phyloP scores from a whole-genome alignment of 2,329 filamentous ascomycete genomes.

The Tolypocladium amazonense region DNA sequence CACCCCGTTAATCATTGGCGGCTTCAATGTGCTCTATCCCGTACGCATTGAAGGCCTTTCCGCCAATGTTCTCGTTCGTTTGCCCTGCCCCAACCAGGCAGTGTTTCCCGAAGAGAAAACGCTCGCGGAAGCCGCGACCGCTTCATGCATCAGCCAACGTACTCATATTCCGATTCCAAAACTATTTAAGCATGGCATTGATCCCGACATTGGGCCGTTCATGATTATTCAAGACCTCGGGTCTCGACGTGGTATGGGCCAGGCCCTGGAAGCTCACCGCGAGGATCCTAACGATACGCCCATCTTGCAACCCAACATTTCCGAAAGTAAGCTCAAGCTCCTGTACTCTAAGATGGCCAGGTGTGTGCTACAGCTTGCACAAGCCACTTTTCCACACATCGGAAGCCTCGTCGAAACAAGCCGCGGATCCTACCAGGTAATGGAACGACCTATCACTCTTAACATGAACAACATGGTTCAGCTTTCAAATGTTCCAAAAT shows the following conservation, averaged over 20 bases:
- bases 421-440: constrained; percentile 14
- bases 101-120: constrained; percentile 13
- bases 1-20: constrained; percentile 13
- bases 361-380: constrained; percentile 27
- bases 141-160: constrained; percentile 5
- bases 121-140: constrained; percentile 12
- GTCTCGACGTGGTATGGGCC: constrained; percentile 8
- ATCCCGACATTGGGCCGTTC: constrained; percentile 11
- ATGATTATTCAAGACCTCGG: constrained; percentile 12
- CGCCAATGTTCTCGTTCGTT: constrained; percentile 8
- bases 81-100: constrained; percentile 11
- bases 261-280: constrained; percentile 8
- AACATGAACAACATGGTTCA: constrained; percentile 30
- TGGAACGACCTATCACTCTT: constrained; percentile 24
- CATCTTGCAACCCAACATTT: constrained; percentile 15
- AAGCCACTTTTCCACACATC: constrained; percentile 23
- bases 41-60: no score
- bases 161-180: constrained; percentile 8
- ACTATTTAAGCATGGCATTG: constrained; percentile 10
- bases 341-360: constrained; percentile 25
- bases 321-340: constrained; percentile 15
- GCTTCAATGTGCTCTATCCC: constrained; percentile 13
- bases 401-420: constrained; percentile 21
- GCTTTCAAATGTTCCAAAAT: constrained; percentile 12
- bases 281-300: constrained; percentile 9